phyloP scores from a whole-genome alignment of 257 asterid genomes.

The Ilex aquifolium region DNA sequence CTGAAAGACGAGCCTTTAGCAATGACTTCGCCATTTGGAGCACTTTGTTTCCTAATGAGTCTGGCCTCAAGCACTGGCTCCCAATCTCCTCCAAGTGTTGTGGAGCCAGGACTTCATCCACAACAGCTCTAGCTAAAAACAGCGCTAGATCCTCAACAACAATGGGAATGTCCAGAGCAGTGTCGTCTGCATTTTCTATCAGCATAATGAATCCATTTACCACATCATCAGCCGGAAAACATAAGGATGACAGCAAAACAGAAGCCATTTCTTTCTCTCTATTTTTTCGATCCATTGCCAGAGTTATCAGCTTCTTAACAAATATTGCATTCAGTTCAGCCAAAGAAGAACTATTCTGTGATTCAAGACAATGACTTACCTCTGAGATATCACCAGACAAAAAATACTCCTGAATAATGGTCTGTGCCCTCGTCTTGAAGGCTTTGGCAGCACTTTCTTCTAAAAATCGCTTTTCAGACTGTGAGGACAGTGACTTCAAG shows the following conservation, averaged over 20 bases:
- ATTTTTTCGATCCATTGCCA: conserved; percentile 90
- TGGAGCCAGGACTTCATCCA: conserved; percentile 84
- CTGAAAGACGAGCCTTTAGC: conserved; percentile 69
- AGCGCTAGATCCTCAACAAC: conserved; percentile 80
- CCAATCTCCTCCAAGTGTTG: conserved; percentile 78
- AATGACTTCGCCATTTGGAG: conserved; percentile 60
- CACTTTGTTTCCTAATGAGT: conserved; percentile 58
- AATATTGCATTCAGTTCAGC: conserved; percentile 68
- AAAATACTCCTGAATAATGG: conserved; percentile 75
- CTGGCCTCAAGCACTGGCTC: conserved; percentile 39
- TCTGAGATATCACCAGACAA: conserved; percentile 74
- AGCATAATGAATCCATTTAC: conserved; percentile 64
- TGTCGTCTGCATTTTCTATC: conserved; percentile 86
- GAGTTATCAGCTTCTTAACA: conserved; percentile 67
- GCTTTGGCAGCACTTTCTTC: conserved; percentile 48
- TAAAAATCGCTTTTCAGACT: conserved; percentile 36
- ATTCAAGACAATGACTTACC: conserved; percentile 64
- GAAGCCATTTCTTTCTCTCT: conserved; percentile 98
- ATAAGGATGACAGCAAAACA: conserved; percentile 59
- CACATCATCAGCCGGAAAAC: conserved; percentile 81
- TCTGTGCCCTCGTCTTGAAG: conserved; percentile 61
- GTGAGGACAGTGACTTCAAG: conserved; percentile 40
- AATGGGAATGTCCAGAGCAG: conserved; percentile 69
- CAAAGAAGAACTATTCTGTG: conserved; percentile 37
- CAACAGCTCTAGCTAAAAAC: conserved; percentile 82